Evolutionary conservation across 2,329 filamentous ascomycete genomes (phyloP), one percentile per base, ranked within the genome.

Genomic region (Pseudonectria foliicola): DNA sequence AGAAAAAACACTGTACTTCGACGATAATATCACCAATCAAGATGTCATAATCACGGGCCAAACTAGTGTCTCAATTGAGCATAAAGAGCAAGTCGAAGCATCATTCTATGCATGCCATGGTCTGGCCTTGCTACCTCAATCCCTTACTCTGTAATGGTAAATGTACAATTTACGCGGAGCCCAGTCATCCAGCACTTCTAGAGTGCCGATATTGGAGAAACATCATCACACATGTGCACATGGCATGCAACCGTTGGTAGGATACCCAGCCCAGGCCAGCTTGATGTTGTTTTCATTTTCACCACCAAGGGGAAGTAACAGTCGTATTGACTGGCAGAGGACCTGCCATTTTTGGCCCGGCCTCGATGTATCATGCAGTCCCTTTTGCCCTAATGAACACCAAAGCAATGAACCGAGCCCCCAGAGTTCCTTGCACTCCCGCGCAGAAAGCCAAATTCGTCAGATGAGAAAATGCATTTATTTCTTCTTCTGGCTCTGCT

Each of bases 401-500:
- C 68, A 61, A 64, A 69, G 64, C 64, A 68, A 68, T 69, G 65
- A 67, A 65, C 62, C 62, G 61, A 50, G 49, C 49, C 43, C 48
- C 48, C 48, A 53, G 50, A 54, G 52, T 55, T 54, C 55, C 54
- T 57, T 56, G 55, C 53, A 47, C 43, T 55, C 50, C 48, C 52
- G 50, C 56, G 53, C 49, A 59, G 49, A 55, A 54, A 57, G 50
- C 47, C 52, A 52, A 45, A 50, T 43, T 43, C 49, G 40, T 44
- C 46, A 46, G 43, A 49, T 35, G 38, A 49, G 50, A 48, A 36
- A 35, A 70, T 53, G 48, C 42, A 50, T 74, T 78, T 85, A 79
- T 73, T 79, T 79, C 74, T 78, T 79, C 69, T 75, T 80, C 59
- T 73, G 67, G 61, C 70, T 64, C 61, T 68, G 84, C 76, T 86